These are phyloP conservation scores for Lyophyllum decastes DNA, from an alignment of 768 basidiomycete genomes.

Conservation along the genomic window DNA sequence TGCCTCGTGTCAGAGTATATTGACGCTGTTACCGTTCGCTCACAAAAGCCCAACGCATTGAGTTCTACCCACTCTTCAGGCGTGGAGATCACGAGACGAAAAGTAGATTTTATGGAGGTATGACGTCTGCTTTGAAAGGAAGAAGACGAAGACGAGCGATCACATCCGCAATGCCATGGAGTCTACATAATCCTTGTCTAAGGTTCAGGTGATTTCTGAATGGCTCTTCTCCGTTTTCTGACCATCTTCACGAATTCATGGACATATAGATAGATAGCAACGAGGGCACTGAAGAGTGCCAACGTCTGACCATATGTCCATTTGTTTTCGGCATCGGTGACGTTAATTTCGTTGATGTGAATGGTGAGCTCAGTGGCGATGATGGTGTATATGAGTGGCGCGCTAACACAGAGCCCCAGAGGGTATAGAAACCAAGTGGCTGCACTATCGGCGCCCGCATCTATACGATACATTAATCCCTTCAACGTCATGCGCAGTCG, in stretches of 20 bases:
- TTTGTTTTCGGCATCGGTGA: neutral
- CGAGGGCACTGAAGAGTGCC: neutral
- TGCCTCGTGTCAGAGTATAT: constrained; percentile 33
- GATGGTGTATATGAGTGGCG: neutral
- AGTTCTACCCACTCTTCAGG: constrained; percentile 66
- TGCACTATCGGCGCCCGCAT: neutral
- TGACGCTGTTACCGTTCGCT: constrained; percentile 47
- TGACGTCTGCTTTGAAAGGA: too few relatives aligned
- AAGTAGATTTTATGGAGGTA: constrained; percentile 21
- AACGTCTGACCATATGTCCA: neutral
- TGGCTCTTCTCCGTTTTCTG: neutral
- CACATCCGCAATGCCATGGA: too few relatives aligned
- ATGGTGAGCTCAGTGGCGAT: neutral
- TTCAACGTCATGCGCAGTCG: neutral
- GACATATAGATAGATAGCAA: neutral
- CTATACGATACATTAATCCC: neutral
- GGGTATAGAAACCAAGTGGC: neutral
- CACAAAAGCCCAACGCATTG: constrained; percentile 73
- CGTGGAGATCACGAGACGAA: constrained; percentile 56
- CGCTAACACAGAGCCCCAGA: too few relatives aligned
- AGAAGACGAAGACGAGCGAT: too few relatives aligned
- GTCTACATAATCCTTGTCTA: too few relatives aligned
- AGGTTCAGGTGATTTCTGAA: neutral
- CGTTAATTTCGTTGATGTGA: neutral
- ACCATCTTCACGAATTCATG: neutral